Percentiles rank a stretch among this genome's conserved stretches.
Evolutionary conservation across 257 asterid genomes (phyloP).

Genomic region (Eucommia ulmoides): DNA sequence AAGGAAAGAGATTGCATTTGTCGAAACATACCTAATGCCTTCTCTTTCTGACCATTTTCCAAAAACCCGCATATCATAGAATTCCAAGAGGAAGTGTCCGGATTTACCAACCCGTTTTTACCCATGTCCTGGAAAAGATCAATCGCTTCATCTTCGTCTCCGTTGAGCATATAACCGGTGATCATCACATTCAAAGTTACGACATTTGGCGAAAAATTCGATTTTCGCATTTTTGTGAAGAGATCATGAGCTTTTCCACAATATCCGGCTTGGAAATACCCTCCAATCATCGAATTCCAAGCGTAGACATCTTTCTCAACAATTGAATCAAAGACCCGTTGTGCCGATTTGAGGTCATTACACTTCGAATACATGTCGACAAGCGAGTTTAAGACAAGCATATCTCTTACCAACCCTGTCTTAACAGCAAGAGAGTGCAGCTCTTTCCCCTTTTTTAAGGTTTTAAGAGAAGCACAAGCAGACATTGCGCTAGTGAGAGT

Average conservation of each 20-base stretch:
- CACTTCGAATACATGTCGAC: slow-evolving; percentile 78
- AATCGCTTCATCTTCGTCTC: slow-evolving; percentile 73
- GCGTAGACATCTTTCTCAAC: slow-evolving; percentile 49
- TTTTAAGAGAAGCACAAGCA: slow-evolving; percentile 46
- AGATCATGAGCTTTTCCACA: slow-evolving; percentile 64
- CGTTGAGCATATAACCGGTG: slow-evolving; percentile 56
- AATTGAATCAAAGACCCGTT: slow-evolving; percentile 40
- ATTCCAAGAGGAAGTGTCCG: slow-evolving; percentile 80
- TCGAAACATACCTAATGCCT: slow-evolving; percentile 46
- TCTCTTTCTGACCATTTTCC: slow-evolving; percentile 45
- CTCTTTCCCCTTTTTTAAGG: slow-evolving; percentile 52
- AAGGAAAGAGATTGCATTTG: slow-evolving; percentile 49
- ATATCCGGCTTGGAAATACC: slow-evolving; percentile 72
- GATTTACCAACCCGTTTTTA: slow-evolving; percentile 36
- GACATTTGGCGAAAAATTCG: slow-evolving; percentile 41
- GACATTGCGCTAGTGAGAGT: slow-evolving; percentile 51
- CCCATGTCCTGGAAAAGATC: slow-evolving; percentile 70
- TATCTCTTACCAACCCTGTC: slow-evolving; percentile 42
- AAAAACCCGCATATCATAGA: slow-evolving; percentile 62
- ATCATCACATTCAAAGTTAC: slow-evolving; percentile 78
- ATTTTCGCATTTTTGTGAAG: slow-evolving; percentile 50
- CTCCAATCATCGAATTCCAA: slow-evolving; percentile 83
- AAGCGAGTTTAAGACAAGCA: slow-evolving; percentile 60
- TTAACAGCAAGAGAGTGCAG: slow-evolving; percentile 48
- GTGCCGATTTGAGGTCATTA: slow-evolving; percentile 49